Evolutionary conservation across 257 asterid species (phyloP), one percentile per base, ranked within the genome.

Genomic region (Przewalskia tangutica): DNA sequence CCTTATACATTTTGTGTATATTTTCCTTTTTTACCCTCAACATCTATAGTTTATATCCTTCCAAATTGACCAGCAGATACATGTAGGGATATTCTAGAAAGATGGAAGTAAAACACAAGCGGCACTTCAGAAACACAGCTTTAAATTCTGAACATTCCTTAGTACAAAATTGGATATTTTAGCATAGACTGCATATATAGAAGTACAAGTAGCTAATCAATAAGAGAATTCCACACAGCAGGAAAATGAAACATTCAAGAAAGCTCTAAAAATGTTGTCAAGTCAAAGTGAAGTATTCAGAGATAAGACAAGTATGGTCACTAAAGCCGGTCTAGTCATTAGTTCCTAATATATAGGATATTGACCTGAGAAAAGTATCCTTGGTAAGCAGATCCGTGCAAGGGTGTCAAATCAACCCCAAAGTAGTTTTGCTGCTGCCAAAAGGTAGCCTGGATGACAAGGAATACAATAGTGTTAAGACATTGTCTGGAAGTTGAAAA

Each of bases 341-440:
- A 64, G 36, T 17, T 62, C 34, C 12, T 5, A 50, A 20, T 16
- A 13, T 81, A 55, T 3, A 59, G 48, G 81, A 81, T 80, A 85
- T 32, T 58, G 76, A 96, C 99, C 99, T 96, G 99, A 34, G 99
- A 91, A 87, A 96, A 96, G 91, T 94, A 96, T 89, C 99, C 99
- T 85, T 94, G 91, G 89, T 92, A 93, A 82, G 99, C 98, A 79
- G 98, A 89, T 80, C 92, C 95, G 84, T 94, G 97, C 76, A 96
- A 85, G 36, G 99, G 88, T 50, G 95, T 90, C 92, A 96, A 91
- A 89, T 96, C 89, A 59, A 96, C 99, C 80, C 98, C 98, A 76
- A 92, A 96, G 83, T 94, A 96, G 83, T 94, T 94, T 84, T 93
- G 94, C 84, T 96, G 99, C 91, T 94, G 99, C 99, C 99, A 96